Percentiles rank a stretch among this genome's conserved stretches.
Conservation (phyloP, 495 filamentous ascomycete genomes). For the Neurospora sublineolata region DNA sequence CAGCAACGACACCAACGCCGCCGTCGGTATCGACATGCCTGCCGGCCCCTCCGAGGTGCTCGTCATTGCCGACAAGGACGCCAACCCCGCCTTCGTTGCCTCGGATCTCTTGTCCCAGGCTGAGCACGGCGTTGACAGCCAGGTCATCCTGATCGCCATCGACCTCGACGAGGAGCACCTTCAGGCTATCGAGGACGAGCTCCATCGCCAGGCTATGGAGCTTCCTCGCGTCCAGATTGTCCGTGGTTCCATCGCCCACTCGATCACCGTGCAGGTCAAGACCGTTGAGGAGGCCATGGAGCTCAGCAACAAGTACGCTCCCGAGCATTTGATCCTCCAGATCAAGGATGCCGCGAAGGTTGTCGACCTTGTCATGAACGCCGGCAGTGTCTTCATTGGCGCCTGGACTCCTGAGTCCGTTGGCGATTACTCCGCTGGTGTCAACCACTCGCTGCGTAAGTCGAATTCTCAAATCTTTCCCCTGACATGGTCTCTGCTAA, state of each 20-base stretch:
- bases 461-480: constrained; percentile 12
- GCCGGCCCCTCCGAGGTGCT: constrained; percentile 94
- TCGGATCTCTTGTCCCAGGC: constrained; percentile 91
- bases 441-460: constrained; percentile 94
- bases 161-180: constrained; percentile 62
- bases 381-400: constrained; percentile 90
- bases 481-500: constrained; percentile 12
- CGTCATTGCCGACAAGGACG: constrained; percentile 80
- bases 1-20: constrained; percentile 86
- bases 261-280: constrained; percentile 73
- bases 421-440: constrained; percentile 93
- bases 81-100: constrained; percentile 91
- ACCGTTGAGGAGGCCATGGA: constrained; percentile 73
- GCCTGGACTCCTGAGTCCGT: constrained; percentile 95
- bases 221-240: constrained; percentile 90
- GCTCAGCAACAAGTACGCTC: constrained; percentile 90
- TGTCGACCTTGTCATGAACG: constrained; percentile 77
- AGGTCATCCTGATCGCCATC: constrained; percentile 85
- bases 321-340: constrained; percentile 93
- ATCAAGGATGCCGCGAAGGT: constrained; percentile 57
- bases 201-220: constrained; percentile 79
- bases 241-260: constrained; percentile 79
- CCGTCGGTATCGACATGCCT: constrained; percentile 96
- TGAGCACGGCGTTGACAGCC: constrained; percentile 90
- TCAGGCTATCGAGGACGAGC: constrained; percentile 74